Evolutionary conservation across 208 protist genomes (phyloP).

Genomic region (Herpetomonas muscarum): DNA sequence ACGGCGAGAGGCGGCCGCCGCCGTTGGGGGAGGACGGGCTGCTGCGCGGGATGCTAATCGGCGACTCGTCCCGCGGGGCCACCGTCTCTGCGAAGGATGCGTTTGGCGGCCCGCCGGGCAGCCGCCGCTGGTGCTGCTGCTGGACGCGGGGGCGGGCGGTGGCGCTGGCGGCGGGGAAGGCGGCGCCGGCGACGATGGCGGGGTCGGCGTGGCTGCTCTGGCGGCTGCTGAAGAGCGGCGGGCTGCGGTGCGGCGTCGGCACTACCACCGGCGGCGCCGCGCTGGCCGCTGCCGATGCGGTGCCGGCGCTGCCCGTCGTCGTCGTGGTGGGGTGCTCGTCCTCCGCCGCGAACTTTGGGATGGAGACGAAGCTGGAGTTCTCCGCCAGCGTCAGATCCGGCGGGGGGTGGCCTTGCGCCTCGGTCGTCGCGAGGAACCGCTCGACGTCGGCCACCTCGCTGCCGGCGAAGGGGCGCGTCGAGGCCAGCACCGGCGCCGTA

Average conservation of each 20-base stretch:
- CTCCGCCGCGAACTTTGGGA: constrained; percentile 10
- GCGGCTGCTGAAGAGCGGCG: constrained; percentile 2
- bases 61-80: neutral
- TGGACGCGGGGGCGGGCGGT: neutral
- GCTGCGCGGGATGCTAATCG: neutral
- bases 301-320: neutral
- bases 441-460: constrained; percentile 18
- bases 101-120: neutral
- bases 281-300: no score
- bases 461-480: constrained; percentile 33
- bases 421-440: constrained; percentile 26
- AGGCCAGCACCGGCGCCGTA: constrained; percentile 22
- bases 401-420: constrained; percentile 3
- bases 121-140: neutral
- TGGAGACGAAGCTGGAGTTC: constrained; percentile 27
- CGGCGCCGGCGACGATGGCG: neutral
- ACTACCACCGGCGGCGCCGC: neutral
- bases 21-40: neutral
- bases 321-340: neutral
- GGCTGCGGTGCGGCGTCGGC: neutral
- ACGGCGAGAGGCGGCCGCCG: constrained; percentile 1
- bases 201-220: neutral
- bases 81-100: neutral
- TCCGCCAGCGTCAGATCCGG: neutral
- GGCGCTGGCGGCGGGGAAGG: neutral